phyloP scores from a whole-genome alignment of 2,329 filamentous ascomycete genomes.

The Phyllosticta ampelicida region DNA sequence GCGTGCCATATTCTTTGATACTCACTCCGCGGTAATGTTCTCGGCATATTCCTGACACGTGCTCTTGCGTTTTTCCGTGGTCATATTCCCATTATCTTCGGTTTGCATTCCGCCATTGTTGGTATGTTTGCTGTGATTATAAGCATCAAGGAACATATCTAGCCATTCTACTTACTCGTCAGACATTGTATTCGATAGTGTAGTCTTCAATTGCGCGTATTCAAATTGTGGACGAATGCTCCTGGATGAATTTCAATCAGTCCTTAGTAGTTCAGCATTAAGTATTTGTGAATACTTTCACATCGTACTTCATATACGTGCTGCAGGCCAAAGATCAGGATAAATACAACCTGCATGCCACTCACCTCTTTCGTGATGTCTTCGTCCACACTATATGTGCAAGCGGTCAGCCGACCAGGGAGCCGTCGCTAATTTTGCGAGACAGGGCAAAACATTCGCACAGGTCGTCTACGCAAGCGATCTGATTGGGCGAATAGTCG shows the following conservation, averaged over 20 bases:
- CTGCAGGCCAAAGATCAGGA: neutral
- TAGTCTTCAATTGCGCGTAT: neutral
- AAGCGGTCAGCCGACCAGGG: neutral
- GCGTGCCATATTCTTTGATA: too few species aligned
- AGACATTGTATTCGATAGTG: too few species aligned
- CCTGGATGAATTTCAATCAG: neutral
- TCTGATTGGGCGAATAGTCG: neutral
- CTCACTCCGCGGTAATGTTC: conserved; percentile 1
- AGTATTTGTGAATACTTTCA: neutral
- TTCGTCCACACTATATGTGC: neutral
- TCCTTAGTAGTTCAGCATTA: neutral
- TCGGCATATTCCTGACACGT: neutral
- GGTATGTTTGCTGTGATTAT: neutral
- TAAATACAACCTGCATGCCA: neutral
- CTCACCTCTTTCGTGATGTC: neutral
- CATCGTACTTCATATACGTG: neutral
- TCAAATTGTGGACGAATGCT: neutral
- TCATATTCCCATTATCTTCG: neutral
- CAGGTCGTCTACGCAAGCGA: neutral
- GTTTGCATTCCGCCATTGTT: neutral
- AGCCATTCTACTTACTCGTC: neutral
- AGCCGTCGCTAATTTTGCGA: neutral
- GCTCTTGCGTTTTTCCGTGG: neutral
- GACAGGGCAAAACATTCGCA: neutral
- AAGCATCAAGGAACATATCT: neutral